These are phyloP conservation scores for Sphagnum magellanicum DNA, from an alignment of 228 moss, liverwort and hornwort genomes.

Conservation along the genomic window DNA sequence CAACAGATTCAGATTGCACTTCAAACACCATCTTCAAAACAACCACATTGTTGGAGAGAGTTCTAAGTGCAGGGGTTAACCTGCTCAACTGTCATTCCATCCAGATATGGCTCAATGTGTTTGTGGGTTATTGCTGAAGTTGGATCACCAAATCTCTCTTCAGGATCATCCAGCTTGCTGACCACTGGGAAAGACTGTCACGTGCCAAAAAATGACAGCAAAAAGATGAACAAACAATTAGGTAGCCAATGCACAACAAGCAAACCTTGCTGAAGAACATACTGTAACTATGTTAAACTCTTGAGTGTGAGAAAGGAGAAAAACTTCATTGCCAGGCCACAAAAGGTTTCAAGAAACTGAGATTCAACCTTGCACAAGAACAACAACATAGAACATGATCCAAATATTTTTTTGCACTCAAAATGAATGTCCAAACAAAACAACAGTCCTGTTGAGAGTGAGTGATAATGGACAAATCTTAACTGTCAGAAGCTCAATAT, in stretches of 20 bases:
- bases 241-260: not conserved
- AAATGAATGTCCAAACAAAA: too few relatives aligned
- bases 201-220: not conserved
- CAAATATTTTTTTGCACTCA: too few relatives aligned
- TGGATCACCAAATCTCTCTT: conserved; percentile 12
- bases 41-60: too few relatives aligned
- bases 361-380: too few relatives aligned
- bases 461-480: not conserved
- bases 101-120: conserved; percentile 8
- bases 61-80: conserved; percentile 8
- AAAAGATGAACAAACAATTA: not conserved
- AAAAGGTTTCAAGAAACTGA: too few relatives aligned
- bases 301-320: too few relatives aligned
- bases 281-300: not conserved
- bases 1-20: too few relatives aligned
- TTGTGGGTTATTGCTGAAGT: conserved; percentile 18
- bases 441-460: too few relatives aligned
- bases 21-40: too few relatives aligned
- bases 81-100: conserved; percentile 12
- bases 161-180: conserved; percentile 7
- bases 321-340: too few relatives aligned
- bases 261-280: not conserved
- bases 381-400: too few relatives aligned
- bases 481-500: conserved; percentile 3
- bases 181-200: conserved; percentile 16